Conservation (phyloP, 495 filamentous ascomycete species). For the Letharia lupina region DNA sequence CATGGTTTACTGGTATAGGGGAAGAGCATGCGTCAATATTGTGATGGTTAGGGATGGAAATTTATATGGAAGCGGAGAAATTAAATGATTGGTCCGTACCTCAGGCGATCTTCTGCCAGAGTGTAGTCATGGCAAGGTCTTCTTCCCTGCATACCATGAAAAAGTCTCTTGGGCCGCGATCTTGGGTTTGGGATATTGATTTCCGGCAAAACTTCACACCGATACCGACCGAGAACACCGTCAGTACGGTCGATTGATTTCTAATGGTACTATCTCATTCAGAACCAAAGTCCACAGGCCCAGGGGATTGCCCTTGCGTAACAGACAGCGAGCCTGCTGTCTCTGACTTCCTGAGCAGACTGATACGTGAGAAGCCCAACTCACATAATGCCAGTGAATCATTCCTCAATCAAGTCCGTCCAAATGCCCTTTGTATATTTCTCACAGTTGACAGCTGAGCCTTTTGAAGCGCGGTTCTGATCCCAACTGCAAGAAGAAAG, state of each 20-base stretch:
- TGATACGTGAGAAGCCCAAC: not conserved
- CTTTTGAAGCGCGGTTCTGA: not conserved
- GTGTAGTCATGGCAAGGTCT: too few relatives aligned
- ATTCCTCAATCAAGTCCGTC: not conserved
- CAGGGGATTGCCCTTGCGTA: not conserved
- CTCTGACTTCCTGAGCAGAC: not conserved
- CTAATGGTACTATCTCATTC: not conserved
- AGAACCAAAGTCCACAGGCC: not conserved
- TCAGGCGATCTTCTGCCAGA: too few relatives aligned
- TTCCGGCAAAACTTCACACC: not conserved
- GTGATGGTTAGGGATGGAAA: too few relatives aligned
- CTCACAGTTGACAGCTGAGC: not conserved
- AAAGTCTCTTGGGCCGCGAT: too few relatives aligned
- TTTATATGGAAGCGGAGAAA: too few relatives aligned
- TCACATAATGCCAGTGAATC: not conserved
- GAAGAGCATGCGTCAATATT: too few relatives aligned
- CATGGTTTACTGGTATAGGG: too few relatives aligned
- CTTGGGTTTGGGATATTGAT: not conserved
- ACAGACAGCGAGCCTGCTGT: not conserved
- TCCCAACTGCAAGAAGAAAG: not conserved
- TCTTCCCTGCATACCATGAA: too few relatives aligned
- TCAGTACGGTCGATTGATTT: not conserved
- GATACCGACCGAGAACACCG: not conserved
- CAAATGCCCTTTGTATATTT: not conserved
- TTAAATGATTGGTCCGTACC: too few relatives aligned